A percentile compares a stretch with the other conserved stretches of the same genome.
Conservation (phyloP, 345 rosid genomes). For the Populus simonii region DNA sequence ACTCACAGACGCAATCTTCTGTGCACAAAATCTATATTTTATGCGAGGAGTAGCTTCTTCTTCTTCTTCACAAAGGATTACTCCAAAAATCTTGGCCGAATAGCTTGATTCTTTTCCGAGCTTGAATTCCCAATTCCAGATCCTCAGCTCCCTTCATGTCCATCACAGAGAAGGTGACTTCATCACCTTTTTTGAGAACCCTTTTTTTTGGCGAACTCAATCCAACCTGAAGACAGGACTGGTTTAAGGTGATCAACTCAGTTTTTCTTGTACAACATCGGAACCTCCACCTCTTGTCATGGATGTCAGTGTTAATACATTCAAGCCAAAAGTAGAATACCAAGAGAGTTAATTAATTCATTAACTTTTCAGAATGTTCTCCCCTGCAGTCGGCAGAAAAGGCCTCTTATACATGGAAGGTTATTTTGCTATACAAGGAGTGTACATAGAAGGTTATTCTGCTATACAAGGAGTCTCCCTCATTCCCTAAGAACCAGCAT, state of each 20-base stretch:
- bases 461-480: too few species aligned
- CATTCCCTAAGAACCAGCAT: too few species aligned
- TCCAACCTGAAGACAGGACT: neutral
- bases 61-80: neutral
- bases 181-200: neutral
- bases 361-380: too few species aligned
- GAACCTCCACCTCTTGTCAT: neutral
- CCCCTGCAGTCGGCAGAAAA: too few species aligned
- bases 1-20: too few species aligned
- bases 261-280: neutral
- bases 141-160: neutral
- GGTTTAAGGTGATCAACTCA: neutral
- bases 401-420: too few species aligned
- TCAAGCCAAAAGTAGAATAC: too few species aligned
- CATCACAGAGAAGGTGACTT: neutral
- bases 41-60: neutral
- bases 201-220: neutral
- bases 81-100: neutral
- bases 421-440: too few species aligned
- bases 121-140: neutral
- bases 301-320: neutral
- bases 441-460: too few species aligned
- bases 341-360: too few species aligned
- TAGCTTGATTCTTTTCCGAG: neutral
- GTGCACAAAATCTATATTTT: too few species aligned